Evolutionary conservation across 139 green algal species (phyloP), one percentile per base, ranked within the genome.

Genomic region (Picochlorum sp.): DNA sequence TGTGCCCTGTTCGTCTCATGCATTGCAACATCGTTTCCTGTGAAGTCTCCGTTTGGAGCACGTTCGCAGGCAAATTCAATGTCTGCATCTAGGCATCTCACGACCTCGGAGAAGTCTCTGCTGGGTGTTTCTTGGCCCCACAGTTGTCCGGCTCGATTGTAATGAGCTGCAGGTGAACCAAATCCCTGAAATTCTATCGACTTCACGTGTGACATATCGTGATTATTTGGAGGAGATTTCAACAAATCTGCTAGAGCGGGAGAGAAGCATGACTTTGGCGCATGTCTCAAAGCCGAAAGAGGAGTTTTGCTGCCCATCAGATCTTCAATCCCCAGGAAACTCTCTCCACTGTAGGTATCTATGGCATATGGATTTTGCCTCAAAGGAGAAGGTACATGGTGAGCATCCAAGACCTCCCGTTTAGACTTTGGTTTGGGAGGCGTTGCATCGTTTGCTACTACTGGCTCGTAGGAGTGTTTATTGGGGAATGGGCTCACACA

Each of bases 1-100:
- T 58, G 9, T 41, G 34, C 34, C 34, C 7, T 41, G 34, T 41
- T 41, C 34, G 34, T 41, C 34, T 41, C 34, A 11, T 41, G 34
- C 34, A 41, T 41, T 11, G 34, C 34, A 41, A 41, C 34, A 41
- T 41, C 34, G 7, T 41, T 41, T 41, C 34, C 34, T 41, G 7
- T 11, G 7, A 41, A 41, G 7, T 41, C 6, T 23, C 11, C 47
- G n/a, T 54, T 21, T 20, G n/a, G 9, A 13, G 11, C 7, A 9
- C n/a, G 5, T 54, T 21, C 47, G n/a, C 47, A 26, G 11, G 47
- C 47, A 7, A 20, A 54, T 54, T 54, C 47, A 26, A 54, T 54
- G 47, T 54, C 47, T 54, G 47, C 47, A 54, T 54, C 47, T 21
- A 54, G 47, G 47, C 47, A 54, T 54, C 47, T 7, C 11, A 54